phyloP scores from a whole-genome alignment of 2,329 filamentous ascomycete species.

The Ophiostoma himal-ulmi region DNA sequence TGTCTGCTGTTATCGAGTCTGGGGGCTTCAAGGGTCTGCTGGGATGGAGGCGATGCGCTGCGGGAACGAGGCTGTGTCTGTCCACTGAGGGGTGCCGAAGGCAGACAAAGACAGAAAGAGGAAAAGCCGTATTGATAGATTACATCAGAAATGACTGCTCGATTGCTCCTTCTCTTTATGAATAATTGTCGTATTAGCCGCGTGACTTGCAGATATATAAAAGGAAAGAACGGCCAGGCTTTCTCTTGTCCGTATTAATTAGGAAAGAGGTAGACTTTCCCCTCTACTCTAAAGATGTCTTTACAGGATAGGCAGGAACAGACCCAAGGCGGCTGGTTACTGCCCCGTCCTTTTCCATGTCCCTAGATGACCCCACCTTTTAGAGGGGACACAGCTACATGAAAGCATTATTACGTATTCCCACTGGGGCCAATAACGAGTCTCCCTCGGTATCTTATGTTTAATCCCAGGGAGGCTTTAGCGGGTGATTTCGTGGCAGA shows the following conservation, averaged over 20 bases:
- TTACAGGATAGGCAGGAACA: neutral
- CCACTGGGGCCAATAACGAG: neutral
- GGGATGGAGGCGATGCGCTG: neutral
- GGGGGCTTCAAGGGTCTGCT: neutral
- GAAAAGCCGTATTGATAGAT: neutral
- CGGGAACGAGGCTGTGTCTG: constrained; percentile 10
- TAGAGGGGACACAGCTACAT: neutral
- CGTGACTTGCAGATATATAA: neutral
- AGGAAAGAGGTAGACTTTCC: neutral
- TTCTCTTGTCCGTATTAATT: neutral
- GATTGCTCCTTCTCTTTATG: neutral
- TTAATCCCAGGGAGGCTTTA: neutral
- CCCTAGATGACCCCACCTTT: neutral
- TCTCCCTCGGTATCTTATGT: neutral
- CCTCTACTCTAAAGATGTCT: neutral
- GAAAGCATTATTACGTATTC: neutral
- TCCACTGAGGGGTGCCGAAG: constrained; percentile 1
- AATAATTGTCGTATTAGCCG: neutral
- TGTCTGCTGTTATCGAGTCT: neutral
- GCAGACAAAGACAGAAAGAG: neutral
- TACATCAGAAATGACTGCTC: neutral
- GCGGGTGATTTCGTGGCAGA: neutral
- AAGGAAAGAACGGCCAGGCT: constrained; percentile 1
- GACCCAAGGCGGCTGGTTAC: constrained; percentile 3
- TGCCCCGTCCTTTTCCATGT: neutral